phyloP scores from a whole-genome alignment of 441 rosid genomes.

The Erodium texanum region DNA sequence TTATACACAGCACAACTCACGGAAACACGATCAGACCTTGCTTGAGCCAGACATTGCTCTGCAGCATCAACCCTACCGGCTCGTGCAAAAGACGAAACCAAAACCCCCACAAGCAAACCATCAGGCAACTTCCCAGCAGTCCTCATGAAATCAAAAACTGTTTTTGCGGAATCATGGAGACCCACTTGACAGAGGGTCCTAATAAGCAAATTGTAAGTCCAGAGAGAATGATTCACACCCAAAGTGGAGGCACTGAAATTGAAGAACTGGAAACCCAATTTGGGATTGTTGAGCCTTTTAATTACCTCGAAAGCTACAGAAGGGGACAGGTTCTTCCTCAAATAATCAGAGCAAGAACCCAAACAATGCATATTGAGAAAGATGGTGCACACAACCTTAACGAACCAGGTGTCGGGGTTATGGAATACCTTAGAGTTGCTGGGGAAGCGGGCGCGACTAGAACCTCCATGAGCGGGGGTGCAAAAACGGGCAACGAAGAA shows the following conservation, averaged over 20 bases:
- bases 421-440: conserved; percentile 26
- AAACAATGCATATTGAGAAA: conserved; percentile 32
- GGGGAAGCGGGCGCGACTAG: conserved; percentile 28
- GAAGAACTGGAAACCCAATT: conserved; percentile 52
- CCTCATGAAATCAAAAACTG: conserved; percentile 50
- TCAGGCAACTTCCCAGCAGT: conserved; percentile 54
- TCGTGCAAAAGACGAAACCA: conserved; percentile 38
- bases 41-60: conserved; percentile 41
- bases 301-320: conserved; percentile 52
- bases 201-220: conserved; percentile 48
- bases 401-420: conserved; percentile 58
- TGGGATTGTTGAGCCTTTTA: conserved; percentile 43
- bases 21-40: conserved; percentile 26
- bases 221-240: conserved; percentile 36
- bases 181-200: conserved; percentile 55
- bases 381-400: conserved; percentile 54
- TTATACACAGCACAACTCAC: conserved; percentile 35
- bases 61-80: conserved; percentile 37
- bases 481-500: conserved; percentile 32
- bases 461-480: conserved; percentile 30
- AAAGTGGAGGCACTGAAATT: conserved; percentile 50
- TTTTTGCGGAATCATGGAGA: conserved; percentile 37
- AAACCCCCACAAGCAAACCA: conserved; percentile 31
- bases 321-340: conserved; percentile 49
- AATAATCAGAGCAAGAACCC: conserved; percentile 39